Percentiles rank a stretch among this genome's conserved stretches.
These are phyloP conservation scores for Pichia terricola DNA, from an alignment of 1,139 yeast species.

Conservation along the genomic window DNA sequence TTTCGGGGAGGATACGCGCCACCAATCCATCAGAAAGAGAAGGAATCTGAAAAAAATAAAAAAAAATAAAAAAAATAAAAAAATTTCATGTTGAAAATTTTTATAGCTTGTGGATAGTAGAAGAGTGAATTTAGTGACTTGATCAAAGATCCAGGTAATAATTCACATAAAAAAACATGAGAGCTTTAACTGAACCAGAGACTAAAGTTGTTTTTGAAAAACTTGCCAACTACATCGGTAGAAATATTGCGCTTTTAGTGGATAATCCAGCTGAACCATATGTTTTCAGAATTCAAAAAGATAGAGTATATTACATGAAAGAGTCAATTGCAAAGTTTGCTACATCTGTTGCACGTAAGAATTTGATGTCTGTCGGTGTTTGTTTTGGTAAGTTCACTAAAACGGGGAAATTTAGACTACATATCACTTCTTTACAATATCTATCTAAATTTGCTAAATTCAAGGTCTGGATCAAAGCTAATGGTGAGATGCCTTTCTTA, in stretches of 20 bases:
- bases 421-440: slow-evolving; percentile 80
- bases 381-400: slow-evolving; percentile 96
- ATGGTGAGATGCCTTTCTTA: slow-evolving; percentile 97
- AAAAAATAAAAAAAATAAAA: no score
- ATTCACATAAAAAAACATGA: slow-evolving; percentile 37
- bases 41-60: no score
- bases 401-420: slow-evolving; percentile 92
- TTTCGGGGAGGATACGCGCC: no score
- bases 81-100: no score
- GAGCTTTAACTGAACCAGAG: slow-evolving; percentile 94
- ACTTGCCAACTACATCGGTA: slow-evolving; percentile 90
- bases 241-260: slow-evolving; percentile 81
- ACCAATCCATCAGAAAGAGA: no score
- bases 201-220: slow-evolving; percentile 94
- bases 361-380: slow-evolving; percentile 84
- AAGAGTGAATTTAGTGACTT: no score
- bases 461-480: slow-evolving; percentile 91
- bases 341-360: slow-evolving; percentile 79
- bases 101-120: no score
- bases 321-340: slow-evolving; percentile 81
- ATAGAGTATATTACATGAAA: slow-evolving; percentile 85
- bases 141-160: no score
- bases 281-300: slow-evolving; percentile 92
- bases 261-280: slow-evolving; percentile 87
- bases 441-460: slow-evolving; percentile 83